Evolutionary conservation across 306 rosid species (phyloP), one percentile per base, ranked within the genome.

Genomic region (Inga oerstediana): DNA sequence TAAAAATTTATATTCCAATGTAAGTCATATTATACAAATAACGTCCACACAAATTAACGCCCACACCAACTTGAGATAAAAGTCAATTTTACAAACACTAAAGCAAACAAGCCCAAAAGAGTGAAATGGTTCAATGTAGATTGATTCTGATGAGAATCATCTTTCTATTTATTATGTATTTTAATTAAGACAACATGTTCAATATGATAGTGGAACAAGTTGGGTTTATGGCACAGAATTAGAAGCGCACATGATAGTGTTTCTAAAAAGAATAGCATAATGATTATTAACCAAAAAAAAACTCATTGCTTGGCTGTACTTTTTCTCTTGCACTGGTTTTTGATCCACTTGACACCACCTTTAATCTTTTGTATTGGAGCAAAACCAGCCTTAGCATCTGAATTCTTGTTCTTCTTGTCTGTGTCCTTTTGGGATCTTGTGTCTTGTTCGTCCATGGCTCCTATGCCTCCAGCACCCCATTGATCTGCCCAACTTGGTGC

Each of bases 401-500:
- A 87, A 82, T 92, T 95, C 91, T 91, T 95, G 81, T 89, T 86
- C 54, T 89, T 87, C 54, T 69, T 88, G 64, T 27, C 49, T 77
- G 32, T 75, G 72, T 83, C 85, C 44, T 86, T 89, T 74, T 81
- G 79, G 87, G 93, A 78, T 58, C 87, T 88, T 56, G 82, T 81
- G 84, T 81, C 87, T 20, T 85, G 89, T 72, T 88, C 89, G 46
- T 87, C 92, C 84, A 88, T 84, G 16, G 97, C 94, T 5, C 97
- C 97, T 13, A 90, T 83, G 15, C 95, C 95, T 14, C 93, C 97
- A 1, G 86, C 90, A 16, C 95, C 97, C 98, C 99, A 93, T 84
- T 91, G 94, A 86, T 91, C 97, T 16, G 98, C 98, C 97, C 97
- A 93, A 84, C 97, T 90, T 5, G 89, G 91, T 85, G 87, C 92